Conservation (phyloP, 2,329 filamentous ascomycete genomes). For the Madurella fahalii region DNA sequence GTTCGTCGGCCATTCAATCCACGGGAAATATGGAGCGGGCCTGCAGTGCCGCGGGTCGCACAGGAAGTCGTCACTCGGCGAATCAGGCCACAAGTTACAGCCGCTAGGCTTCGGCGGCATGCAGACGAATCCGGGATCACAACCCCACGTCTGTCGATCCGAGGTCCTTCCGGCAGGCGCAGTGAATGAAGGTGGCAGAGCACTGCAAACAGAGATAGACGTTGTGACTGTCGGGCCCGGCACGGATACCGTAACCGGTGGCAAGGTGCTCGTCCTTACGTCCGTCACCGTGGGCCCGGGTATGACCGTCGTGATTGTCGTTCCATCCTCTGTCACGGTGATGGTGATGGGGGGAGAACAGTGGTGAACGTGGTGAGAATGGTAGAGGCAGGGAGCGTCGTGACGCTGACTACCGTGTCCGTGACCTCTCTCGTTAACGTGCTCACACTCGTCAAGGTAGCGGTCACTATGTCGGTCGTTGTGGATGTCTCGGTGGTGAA, state of each 20-base stretch:
- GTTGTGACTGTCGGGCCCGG: slow-evolving; percentile 28
- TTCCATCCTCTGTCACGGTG: slow-evolving; percentile 25
- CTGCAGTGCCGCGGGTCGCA: slow-evolving; percentile 46
- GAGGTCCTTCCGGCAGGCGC: slow-evolving; percentile 16
- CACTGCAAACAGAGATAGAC: slow-evolving; percentile 40
- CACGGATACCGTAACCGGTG: slow-evolving; percentile 23
- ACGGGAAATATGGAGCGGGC: slow-evolving; percentile 35
- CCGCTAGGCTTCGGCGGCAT: slow-evolving; percentile 44
- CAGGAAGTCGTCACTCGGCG: slow-evolving; percentile 43
- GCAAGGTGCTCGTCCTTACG: slow-evolving; percentile 20
- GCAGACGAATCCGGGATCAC: slow-evolving; percentile 50
- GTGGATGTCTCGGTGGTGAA: slow-evolving; percentile 23
- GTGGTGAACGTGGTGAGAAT: slow-evolving; percentile 21
- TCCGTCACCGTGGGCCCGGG: slow-evolving; percentile 25
- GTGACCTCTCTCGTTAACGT: slow-evolving; percentile 8
- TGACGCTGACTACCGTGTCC: slow-evolving; percentile 16
- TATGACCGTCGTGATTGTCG: slow-evolving; percentile 21
- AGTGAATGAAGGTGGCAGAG: slow-evolving; percentile 37
- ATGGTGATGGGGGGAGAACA: slow-evolving; percentile 27
- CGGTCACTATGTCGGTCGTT: slow-evolving; percentile 17
- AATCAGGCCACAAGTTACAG: slow-evolving; percentile 49
- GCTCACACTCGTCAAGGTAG: slow-evolving; percentile 14
- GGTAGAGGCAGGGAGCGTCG: slow-evolving; percentile 16
- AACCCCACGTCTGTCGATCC: slow-evolving; percentile 45
- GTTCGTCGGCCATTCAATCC: slow-evolving; percentile 41